Base-by-base conservation (phyloP, 768 basidiomycete genomes). In the Leccinum olivaceopallidum region DNA sequence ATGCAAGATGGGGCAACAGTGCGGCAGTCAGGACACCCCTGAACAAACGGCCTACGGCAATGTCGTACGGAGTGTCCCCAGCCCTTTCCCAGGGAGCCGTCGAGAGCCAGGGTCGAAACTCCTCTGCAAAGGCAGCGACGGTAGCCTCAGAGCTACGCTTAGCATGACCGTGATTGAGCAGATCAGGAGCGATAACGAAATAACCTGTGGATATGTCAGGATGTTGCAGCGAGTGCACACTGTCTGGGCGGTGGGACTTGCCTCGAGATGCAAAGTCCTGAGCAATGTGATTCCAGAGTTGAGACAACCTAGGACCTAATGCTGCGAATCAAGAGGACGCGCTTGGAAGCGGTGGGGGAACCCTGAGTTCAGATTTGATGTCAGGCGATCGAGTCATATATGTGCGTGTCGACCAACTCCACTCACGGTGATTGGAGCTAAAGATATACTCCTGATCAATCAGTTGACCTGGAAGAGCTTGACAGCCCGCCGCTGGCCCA, bases 101-200 rank as follows among this genome's bases (percentile, higher is more conserved):
- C 14, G 67, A 51, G n/a, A 72, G 51, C 32, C 61, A 30, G 1
- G 64, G 63, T 0, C 14, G 39, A 18, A 68, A 60, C 48, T 68
- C 68, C 3, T 63, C 37, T 14, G 36, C 58, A 18, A 66, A 14
- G 2, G 67, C 61, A 10, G 32, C 50, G 13, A 68, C 22, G 52
- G 67, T 57, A 37, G 66, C 68, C 12, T 55, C 59, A 2, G 67
- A 53, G 3, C 37, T 8, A 22, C 56, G 58, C 14, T 47, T 32
- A 8, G 64, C 58, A 16, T 20, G 20, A 0, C 61, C 70, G 12
- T 72, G 66, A 18, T 67, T 67, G 37, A 70, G 65, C 0, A 65
- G 34, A 48, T 69, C 67, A 7, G 71, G 71, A 10, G 70, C 68
- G 0, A 30, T 60, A 42, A 70, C 68, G 24, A 63, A 59, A 24